Evolutionary conservation across 2,329 filamentous ascomycete species (phyloP).

Genomic region (Colletotrichum sojae): DNA sequence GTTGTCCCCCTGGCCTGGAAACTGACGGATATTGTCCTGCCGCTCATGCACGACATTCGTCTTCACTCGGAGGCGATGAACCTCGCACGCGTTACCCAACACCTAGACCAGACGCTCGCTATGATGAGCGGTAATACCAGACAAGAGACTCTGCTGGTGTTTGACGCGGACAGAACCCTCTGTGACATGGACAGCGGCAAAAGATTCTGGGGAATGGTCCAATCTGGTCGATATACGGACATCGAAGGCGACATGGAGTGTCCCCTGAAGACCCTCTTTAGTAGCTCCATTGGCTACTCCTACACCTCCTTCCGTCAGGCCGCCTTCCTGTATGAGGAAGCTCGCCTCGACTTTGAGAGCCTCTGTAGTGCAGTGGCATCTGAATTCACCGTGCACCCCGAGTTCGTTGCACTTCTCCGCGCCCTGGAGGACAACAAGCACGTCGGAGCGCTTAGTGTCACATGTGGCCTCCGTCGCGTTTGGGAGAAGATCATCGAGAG

Average conservation of each 20-base stretch:
- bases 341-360: conserved; percentile 56
- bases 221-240: not conserved
- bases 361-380: conserved; percentile 61
- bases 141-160: conserved; percentile 63
- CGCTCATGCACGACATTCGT: conserved; percentile 55
- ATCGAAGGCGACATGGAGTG: conserved; percentile 4
- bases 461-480: conserved; percentile 65
- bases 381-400: conserved; percentile 58
- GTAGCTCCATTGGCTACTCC: conserved; percentile 60
- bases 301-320: conserved; percentile 70
- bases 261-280: conserved; percentile 62
- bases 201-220: conserved; percentile 62
- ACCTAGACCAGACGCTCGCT: conserved; percentile 52
- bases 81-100: conserved; percentile 44
- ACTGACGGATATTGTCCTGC: conserved; percentile 41
- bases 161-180: conserved; percentile 73
- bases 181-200: conserved; percentile 62
- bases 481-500: conserved; percentile 69
- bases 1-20: conserved; percentile 39
- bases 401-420: conserved; percentile 62
- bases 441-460: conserved; percentile 67
- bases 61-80: conserved; percentile 57
- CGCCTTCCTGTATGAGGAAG: conserved; percentile 66
- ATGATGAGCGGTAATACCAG: conserved; percentile 10
- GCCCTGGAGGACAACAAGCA: conserved; percentile 48